Evolutionary conservation across 768 basidiomycete genomes (phyloP).

Genomic region (Pisolithus albus): DNA sequence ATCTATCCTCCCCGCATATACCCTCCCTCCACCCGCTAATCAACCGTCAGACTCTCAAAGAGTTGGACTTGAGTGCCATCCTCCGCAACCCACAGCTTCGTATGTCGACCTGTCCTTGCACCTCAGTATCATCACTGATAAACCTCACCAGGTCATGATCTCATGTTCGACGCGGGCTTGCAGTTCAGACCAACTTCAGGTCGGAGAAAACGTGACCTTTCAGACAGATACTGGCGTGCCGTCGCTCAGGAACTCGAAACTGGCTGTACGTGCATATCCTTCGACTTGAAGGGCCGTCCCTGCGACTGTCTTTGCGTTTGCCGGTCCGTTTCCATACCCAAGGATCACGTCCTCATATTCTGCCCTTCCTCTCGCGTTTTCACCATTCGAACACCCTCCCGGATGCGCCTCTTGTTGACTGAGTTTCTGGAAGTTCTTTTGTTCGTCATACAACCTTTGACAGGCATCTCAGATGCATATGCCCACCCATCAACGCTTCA

Average conservation of each 20-base stretch:
- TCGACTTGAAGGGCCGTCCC: constrained; percentile 54
- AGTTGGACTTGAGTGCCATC: constrained; percentile 80
- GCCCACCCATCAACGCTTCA: constrained; percentile 53
- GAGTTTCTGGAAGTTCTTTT: constrained; percentile 80
- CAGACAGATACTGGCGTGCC: constrained; percentile 83
- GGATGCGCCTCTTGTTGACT: constrained; percentile 59
- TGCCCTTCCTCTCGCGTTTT: constrained; percentile 39
- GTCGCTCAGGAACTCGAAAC: constrained; percentile 68
- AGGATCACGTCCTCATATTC: constrained; percentile 38
- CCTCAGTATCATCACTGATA: background rate
- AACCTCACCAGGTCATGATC: constrained; percentile 62
- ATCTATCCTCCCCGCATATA: constrained; percentile 46
- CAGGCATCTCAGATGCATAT: constrained; percentile 53
- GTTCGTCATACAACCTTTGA: constrained; percentile 77
- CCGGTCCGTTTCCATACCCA: constrained; percentile 34
- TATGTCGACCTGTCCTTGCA: constrained; percentile 35
- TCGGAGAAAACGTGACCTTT: constrained; percentile 61
- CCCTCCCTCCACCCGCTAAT: constrained; percentile 71
- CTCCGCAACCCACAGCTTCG: constrained; percentile 87
- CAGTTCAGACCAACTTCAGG: constrained; percentile 77
- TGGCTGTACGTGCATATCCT: constrained; percentile 81
- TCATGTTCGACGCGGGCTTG: constrained; percentile 79
- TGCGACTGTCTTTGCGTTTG: constrained; percentile 51
- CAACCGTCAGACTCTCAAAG: constrained; percentile 75
- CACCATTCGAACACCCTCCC: constrained; percentile 65